A percentile compares a stretch with the other conserved stretches of the same genome.
phyloP scores from a whole-genome alignment of 306 rosid genomes.

The Astragalus glycyphyllos region DNA sequence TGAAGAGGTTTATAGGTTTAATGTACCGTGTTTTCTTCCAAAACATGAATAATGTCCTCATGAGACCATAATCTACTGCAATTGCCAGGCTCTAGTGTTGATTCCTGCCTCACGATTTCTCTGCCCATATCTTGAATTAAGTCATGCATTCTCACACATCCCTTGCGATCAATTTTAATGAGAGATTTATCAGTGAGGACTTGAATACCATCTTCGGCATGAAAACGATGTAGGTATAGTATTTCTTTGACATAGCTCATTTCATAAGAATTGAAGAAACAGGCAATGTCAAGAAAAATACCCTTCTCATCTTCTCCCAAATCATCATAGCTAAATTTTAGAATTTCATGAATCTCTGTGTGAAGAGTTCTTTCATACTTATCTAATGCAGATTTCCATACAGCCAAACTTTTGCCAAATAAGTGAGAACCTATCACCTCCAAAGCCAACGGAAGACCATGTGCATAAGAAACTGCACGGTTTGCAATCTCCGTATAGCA shows the following conservation, averaged over 20 bases:
- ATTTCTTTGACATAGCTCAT: constrained; percentile 11
- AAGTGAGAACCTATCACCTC: constrained; percentile 25
- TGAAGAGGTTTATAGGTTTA: too few relatives aligned
- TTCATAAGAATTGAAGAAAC: constrained; percentile 30
- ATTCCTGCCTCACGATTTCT: constrained; percentile 29
- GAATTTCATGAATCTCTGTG: constrained; percentile 11
- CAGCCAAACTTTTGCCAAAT: constrained; percentile 5
- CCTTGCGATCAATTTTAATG: neutral
- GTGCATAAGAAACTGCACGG: neutral
- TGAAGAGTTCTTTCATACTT: neutral
- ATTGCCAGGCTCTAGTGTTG: neutral
- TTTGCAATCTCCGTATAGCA: neutral
- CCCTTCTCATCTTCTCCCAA: constrained; percentile 22
- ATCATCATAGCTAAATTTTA: constrained; percentile 22
- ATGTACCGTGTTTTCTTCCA: too few relatives aligned
- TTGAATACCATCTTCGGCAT: constrained; percentile 5
- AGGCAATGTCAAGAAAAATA: constrained; percentile 5
- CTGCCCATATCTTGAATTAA: constrained; percentile 27
- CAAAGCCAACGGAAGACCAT: constrained; percentile 26
- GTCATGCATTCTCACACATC: constrained; percentile 26
- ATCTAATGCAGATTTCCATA: neutral
- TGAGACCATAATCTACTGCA: constrained; percentile 36
- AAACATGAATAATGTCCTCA: too few relatives aligned
- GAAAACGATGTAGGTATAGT: constrained; percentile 1
- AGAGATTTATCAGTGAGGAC: constrained; percentile 10